These are phyloP conservation scores for Sistotremastrum suecicum DNA, from an alignment of 768 basidiomycete species.

Conservation along the genomic window DNA sequence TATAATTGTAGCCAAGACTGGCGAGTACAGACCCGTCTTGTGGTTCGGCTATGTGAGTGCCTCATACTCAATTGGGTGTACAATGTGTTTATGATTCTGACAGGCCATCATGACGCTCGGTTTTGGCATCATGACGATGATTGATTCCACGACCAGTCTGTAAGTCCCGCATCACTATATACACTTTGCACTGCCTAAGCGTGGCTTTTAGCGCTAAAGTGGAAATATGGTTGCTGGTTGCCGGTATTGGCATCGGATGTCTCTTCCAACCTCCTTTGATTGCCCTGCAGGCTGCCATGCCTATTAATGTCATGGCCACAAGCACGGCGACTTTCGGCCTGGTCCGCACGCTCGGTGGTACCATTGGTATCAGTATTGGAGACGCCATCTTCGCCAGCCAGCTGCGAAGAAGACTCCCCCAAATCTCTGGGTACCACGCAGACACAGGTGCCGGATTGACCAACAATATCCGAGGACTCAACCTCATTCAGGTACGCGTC, in stretches of 20 bases:
- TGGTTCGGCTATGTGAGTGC: constrained; percentile 1
- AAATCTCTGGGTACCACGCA: constrained; percentile 5
- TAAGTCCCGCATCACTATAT: background rate
- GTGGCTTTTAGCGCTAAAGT: constrained; percentile 13
- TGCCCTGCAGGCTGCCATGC: constrained; percentile 31
- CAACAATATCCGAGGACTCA: constrained; percentile 8
- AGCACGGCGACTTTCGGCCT: constrained; percentile 23
- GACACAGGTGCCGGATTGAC: constrained; percentile 8
- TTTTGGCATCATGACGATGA: constrained; percentile 5
- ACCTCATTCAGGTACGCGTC: constrained; percentile 1
- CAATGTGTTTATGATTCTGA: no score
- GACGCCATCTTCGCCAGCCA: constrained; percentile 5
- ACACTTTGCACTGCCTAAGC: background rate
- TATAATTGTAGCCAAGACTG: constrained; percentile 1
- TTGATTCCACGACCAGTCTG: constrained; percentile 5
- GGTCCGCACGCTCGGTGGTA: constrained; percentile 12
- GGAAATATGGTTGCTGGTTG: constrained; percentile 19
- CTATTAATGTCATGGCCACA: constrained; percentile 29
- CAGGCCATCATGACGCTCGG: background rate
- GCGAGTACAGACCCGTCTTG: constrained; percentile 1
- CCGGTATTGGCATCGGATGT: constrained; percentile 20
- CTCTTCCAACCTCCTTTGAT: constrained; percentile 24
- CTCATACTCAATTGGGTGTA: background rate
- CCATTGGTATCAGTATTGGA: constrained; percentile 11
- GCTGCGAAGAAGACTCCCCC: constrained; percentile 6